Base-by-base conservation (phyloP, 306 rosid species). In the Prunus mongolica region DNA sequence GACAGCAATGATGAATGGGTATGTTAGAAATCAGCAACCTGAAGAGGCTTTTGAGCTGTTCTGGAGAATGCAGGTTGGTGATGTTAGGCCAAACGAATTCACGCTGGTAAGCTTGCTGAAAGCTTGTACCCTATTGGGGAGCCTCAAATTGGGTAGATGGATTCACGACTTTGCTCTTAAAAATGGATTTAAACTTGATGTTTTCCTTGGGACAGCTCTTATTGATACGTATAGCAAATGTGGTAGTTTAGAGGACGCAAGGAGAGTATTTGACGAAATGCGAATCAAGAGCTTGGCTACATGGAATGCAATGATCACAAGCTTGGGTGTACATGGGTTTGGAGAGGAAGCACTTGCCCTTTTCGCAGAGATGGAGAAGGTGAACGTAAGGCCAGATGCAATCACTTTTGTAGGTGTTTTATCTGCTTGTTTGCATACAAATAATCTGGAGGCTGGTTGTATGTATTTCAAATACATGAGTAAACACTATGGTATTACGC, bases 211-310 rank as follows among this genome's bases (percentile, higher is more conserved):
- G 22, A 87, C 96, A 0, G 88, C 96, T 57, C 85, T 90, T 32
- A 88, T 90, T 47, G 96, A 90, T 77, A 90, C 81, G 88, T 90
- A 88, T 67, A 90, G 93, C 84, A 90, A 90, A 72, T 90, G 96
- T 75, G 93, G 89, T 50, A 85, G 85, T 79, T 64, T 90, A 58
- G 83, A 80, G 60, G 83, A 87, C 32, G 96, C 91, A 18, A 75
- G 76, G 78, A 71, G 18, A 45, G 91, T 88, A 6, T 90, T 90
- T 78, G 81, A 75, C 45, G 38, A 44, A 49, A 86, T 90, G 91
- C 47, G 71, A 56, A 65, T 45, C 56, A 90, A 65, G 77, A 86
- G 85, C 74, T 75, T 90, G 84, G 88, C 93, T 27, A 88, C 96
- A 15, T 88, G 96, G 96, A 90, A 90, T 70, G 65, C 88, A 24